Conservation (phyloP, 169 alveolate genomes). For the Cryptosporidium sp. region DNA sequence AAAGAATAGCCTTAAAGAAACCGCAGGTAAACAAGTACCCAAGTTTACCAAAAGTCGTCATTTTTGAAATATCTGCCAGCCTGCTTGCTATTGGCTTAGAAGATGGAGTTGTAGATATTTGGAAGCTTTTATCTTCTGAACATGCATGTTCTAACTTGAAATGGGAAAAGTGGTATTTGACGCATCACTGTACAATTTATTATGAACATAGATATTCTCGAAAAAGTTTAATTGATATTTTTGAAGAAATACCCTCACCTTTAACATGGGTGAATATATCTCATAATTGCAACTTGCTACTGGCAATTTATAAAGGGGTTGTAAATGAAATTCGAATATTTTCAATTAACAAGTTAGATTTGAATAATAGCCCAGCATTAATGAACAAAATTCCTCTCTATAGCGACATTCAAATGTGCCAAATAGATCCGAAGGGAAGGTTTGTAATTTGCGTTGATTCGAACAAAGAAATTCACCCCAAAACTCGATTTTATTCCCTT, state of each 20-base stretch:
- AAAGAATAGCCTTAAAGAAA: constrained; percentile 8
- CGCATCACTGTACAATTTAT: background rate
- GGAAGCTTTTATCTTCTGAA: background rate
- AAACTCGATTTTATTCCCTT: constrained; percentile 38
- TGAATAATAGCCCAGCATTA: background rate
- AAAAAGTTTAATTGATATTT: background rate
- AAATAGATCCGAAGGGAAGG: constrained; percentile 34
- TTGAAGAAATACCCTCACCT: constrained; percentile 36
- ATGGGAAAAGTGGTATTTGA: background rate
- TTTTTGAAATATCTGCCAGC: constrained; percentile 7
- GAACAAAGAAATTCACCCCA: constrained; percentile 22
- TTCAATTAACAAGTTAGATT: background rate
- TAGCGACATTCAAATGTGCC: constrained; percentile 50
- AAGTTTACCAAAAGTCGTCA: background rate
- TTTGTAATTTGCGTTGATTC: constrained; percentile 56
- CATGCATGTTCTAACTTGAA: background rate
- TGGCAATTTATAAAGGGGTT: constrained; percentile 42
- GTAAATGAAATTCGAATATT: constrained; percentile 40
- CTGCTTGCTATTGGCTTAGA: constrained; percentile 17
- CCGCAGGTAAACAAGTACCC: background rate
- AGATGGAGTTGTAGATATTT: constrained; percentile 36
- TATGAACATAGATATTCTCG: constrained; percentile 16
- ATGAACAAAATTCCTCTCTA: constrained; percentile 9
- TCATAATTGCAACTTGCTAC: background rate
- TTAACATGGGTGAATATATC: constrained; percentile 14